Conservation (phyloP, 2,329 filamentous ascomycete species). For the Orbilia quercus region DNA sequence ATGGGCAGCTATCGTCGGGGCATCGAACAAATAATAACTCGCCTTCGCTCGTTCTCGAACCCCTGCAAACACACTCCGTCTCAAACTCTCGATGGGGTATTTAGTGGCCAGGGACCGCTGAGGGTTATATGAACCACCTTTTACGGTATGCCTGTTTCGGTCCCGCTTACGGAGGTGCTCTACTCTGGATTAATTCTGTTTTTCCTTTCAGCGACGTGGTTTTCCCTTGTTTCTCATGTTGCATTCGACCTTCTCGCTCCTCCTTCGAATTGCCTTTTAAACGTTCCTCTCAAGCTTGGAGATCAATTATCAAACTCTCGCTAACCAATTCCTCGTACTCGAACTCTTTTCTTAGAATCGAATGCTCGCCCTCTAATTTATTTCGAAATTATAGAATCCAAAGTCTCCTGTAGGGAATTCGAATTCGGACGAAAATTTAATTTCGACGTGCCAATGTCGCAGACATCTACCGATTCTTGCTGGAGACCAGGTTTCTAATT, state of each 20-base stretch:
- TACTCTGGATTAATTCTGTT: slow-evolving; percentile 28
- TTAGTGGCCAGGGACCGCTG: slow-evolving; percentile 35
- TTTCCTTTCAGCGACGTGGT: slow-evolving; percentile 39
- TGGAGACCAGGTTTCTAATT: slow-evolving; percentile 30
- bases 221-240: slow-evolving; percentile 47
- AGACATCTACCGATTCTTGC: slow-evolving; percentile 12
- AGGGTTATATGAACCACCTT: slow-evolving; percentile 37
- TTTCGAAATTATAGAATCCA: no score
- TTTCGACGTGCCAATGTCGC: slow-evolving; percentile 21
- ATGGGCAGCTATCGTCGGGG: slow-evolving; percentile 12
- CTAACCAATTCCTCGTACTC: slow-evolving; percentile 15
- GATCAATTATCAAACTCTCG: slow-evolving; percentile 17
- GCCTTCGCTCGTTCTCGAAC: slow-evolving; percentile 35
- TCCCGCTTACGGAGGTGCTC: slow-evolving; percentile 8
- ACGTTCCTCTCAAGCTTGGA: slow-evolving; percentile 21
- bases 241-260: slow-evolving; percentile 46
- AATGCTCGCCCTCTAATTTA: slow-evolving; percentile 31
- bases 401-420: no score
- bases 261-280: slow-evolving; percentile 38
- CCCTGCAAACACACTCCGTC: slow-evolving; percentile 30
- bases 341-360: slow-evolving; percentile 19
- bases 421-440: slow-evolving; percentile 5
- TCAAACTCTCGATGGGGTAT: slow-evolving; percentile 43
- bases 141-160: slow-evolving; percentile 32
- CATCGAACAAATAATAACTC: slow-evolving; percentile 7